Evolutionary conservation across 176 grass and related monocot genomes (phyloP).

Genomic region (Triticum dicoccoides): DNA sequence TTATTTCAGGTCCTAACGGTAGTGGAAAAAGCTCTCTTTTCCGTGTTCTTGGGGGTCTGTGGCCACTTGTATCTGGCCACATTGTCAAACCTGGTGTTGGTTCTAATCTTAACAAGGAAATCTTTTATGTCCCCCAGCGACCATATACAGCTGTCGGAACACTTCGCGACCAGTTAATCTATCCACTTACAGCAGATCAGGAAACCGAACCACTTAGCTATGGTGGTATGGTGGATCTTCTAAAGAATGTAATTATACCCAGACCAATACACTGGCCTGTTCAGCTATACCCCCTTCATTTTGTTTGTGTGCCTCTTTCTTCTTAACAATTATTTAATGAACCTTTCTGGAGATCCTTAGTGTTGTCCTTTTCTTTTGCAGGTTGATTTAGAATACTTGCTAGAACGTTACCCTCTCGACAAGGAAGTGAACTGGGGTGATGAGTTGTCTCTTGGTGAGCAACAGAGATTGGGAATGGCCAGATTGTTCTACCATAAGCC

Average conservation of each 20-base stretch:
- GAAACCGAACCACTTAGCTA: constrained; percentile 83
- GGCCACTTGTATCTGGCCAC: constrained; percentile 90
- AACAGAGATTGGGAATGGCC: constrained; percentile 98
- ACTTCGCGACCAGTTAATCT: constrained; percentile 92
- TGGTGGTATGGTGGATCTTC: constrained; percentile 81
- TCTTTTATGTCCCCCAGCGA: constrained; percentile 97
- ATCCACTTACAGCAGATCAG: constrained; percentile 85
- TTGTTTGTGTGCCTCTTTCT: constrained; percentile 11
- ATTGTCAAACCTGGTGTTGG: constrained; percentile 99
- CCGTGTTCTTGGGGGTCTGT: constrained; percentile 95
- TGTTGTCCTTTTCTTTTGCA: constrained; percentile 32
- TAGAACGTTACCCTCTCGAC: constrained; percentile 87
- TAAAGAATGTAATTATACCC: constrained; percentile 79
- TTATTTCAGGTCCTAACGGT: constrained; percentile 86
- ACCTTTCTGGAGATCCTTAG: constrained; percentile 18
- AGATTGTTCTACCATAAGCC: constrained; percentile 96
- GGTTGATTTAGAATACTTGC: constrained; percentile 96
- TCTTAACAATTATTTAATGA: not conserved
- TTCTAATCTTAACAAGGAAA: constrained; percentile 99
- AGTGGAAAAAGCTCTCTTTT: constrained; percentile 99
- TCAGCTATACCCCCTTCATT: not conserved
- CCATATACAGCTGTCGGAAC: constrained; percentile 97
- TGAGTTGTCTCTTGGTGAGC: constrained; percentile 93
- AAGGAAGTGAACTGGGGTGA: constrained; percentile 97
- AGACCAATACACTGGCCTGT: not conserved